A percentile compares a stretch with the other conserved stretches of the same genome.
These are phyloP conservation scores for Westerdykella aurantiaca DNA, from an alignment of 2,329 filamentous ascomycete species.

Conservation along the genomic window DNA sequence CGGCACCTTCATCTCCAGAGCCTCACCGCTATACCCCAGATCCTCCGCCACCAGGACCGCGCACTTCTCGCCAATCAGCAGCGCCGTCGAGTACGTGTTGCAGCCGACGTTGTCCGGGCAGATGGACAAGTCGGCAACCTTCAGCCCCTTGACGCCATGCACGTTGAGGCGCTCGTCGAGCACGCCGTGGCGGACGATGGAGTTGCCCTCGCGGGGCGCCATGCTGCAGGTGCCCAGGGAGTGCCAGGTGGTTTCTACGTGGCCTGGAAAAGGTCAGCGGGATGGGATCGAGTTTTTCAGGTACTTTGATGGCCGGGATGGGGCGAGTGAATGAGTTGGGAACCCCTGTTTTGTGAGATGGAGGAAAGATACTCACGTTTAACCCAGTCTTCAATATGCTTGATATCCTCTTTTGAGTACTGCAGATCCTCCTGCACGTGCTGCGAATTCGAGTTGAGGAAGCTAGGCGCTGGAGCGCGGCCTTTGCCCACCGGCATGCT, in stretches of 20 bases:
- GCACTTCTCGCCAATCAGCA: conserved; percentile 71
- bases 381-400: conserved; percentile 60
- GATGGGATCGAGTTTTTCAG: conserved; percentile 25
- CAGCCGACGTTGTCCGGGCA: conserved; percentile 69
- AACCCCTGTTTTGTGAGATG: not conserved
- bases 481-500: conserved; percentile 54
- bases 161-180: conserved; percentile 73
- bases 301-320: too few species aligned
- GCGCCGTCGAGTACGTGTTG: conserved; percentile 60
- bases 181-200: conserved; percentile 73
- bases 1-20: conserved; percentile 70
- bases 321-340: conserved; percentile 3
- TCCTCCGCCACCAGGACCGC: conserved; percentile 66
- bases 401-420: conserved; percentile 59
- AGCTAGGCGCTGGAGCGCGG: conserved; percentile 44
- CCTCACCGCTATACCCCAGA: conserved; percentile 65
- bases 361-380: conserved; percentile 31
- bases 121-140: conserved; percentile 70
- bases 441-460: conserved; percentile 60
- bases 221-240: conserved; percentile 65
- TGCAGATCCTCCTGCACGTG: conserved; percentile 57
- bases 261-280: conserved; percentile 27
- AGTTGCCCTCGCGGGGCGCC: conserved; percentile 70
- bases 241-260: conserved; percentile 74
- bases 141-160: conserved; percentile 69